Evolutionary conservation across 2,329 filamentous ascomycete genomes (phyloP).

Genomic region (Aureobasidium subglaciale): DNA sequence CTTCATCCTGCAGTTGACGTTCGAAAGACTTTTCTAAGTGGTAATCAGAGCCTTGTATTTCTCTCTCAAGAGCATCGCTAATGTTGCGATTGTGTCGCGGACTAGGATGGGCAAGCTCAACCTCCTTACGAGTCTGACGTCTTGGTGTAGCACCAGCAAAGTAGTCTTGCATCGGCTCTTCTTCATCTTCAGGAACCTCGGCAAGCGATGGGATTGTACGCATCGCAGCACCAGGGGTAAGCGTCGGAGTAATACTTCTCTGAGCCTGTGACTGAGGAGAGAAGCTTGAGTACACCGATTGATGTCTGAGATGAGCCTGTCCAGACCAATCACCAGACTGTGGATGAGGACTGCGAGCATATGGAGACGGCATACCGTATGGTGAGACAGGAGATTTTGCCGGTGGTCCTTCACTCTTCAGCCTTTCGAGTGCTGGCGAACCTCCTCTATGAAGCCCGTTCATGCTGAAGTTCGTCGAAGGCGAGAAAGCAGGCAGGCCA

Average conservation of each 20-base stretch:
- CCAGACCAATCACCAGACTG: constrained; percentile 11
- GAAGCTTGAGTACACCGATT: constrained; percentile 20
- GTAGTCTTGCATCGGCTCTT: constrained; percentile 40
- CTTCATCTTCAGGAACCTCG: constrained; percentile 67
- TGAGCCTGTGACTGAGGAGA: constrained; percentile 21
- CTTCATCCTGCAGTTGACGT: constrained; percentile 56
- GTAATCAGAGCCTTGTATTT: constrained; percentile 80
- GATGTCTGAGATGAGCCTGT: constrained; percentile 16
- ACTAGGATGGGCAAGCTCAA: constrained; percentile 53
- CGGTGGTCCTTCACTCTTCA: constrained; percentile 31
- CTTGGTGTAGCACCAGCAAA: constrained; percentile 21
- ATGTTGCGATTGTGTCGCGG: constrained; percentile 64
- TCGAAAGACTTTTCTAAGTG: constrained; percentile 39
- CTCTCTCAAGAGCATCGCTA: constrained; percentile 70
- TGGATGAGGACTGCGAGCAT: not conserved
- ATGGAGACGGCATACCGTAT: constrained; percentile 13
- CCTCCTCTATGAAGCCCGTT: constrained; percentile 33
- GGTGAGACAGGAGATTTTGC: constrained; percentile 53
- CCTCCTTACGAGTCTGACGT: constrained; percentile 36
- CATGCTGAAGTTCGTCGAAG: constrained; percentile 22
- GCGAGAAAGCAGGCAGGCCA: constrained; percentile 35
- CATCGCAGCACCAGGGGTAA: constrained; percentile 25
- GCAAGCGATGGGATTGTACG: constrained; percentile 48
- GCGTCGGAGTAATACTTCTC: constrained; percentile 42
- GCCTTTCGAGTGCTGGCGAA: constrained; percentile 34